Evolutionary conservation across 306 rosid genomes (phyloP), one percentile per base, ranked within the genome.

Genomic region (Casuarina glauca): DNA sequence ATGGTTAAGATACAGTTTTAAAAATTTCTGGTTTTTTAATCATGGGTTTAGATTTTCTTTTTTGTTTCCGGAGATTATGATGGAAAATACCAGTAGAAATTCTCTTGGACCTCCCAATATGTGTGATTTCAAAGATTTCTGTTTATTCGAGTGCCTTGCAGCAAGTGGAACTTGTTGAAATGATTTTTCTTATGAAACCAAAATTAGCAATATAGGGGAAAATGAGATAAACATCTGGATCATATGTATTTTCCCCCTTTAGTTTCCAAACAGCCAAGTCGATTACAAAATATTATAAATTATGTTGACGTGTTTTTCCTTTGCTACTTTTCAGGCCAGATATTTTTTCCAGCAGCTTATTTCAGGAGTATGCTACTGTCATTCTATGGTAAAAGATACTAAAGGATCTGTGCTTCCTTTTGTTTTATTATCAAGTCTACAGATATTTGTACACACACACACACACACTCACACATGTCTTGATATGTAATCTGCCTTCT

Each of bases 321-420:
- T 76, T 60, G 19, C 50, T 45, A 26, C 77, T 53, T 88, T 74
- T 58, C 91, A 92, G 97, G 97, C 95, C 66, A 86, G 97, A 51
- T 92, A 92, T 84, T 92, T 92, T 87, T 92, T 92, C 89, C 97
- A 92, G 91, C 97, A 92, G 89, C 97, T 92, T 81, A 92, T 92
- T 77, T 92, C 97, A 2, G 97, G 97, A 74, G 97, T 92, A 78
- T 84, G 80, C 89, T 92, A 90, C 82, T 92, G 95, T 55, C 97
- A 92, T 86, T 83, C 87, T 68, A 86, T 92, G 97, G 97, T 85
- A 82, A 82, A 38, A 73, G 38, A 39, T 73, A 69, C 67, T 26
- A 60, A 60, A 35, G 12, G 11, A 58, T 58, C 15, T 26, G 10
- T 58, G 15, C 12, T 58, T 9, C 12, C 11, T 9, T 58, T 58